These are phyloP conservation scores for Sporothrix sp. DNA, from an alignment of 2,329 filamentous ascomycete genomes.

Conservation along the genomic window DNA sequence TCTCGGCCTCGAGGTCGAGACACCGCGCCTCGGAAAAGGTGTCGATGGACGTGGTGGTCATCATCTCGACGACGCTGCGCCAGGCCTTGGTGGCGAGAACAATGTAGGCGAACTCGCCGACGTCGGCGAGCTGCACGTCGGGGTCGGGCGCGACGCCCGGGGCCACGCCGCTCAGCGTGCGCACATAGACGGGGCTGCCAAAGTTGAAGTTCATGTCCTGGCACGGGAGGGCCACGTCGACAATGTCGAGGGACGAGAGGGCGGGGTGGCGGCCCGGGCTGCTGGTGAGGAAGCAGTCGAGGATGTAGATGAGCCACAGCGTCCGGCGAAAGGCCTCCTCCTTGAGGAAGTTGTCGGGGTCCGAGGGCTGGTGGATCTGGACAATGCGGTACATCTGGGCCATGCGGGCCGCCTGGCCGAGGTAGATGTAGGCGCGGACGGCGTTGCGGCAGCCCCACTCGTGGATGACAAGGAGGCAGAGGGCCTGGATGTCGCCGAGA, in stretches of 20 bases:
- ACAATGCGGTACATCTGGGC: conserved; percentile 54
- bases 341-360: conserved; percentile 50
- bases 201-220: conserved; percentile 55
- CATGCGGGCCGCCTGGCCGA: conserved; percentile 54
- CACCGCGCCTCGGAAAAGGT: conserved; percentile 47
- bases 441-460: conserved; percentile 54
- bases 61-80: conserved; percentile 53
- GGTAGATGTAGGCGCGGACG: conserved; percentile 52
- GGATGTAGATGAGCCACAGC: conserved; percentile 52
- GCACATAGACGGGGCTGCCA: conserved; percentile 48
- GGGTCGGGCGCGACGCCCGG: conserved; percentile 31
- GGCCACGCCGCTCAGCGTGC: conserved; percentile 39
- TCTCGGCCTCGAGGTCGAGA: conserved; percentile 40
- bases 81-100: conserved; percentile 51
- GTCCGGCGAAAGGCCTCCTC: conserved; percentile 53
- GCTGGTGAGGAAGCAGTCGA: conserved; percentile 53
- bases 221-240: conserved; percentile 48
- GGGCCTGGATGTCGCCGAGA: conserved; percentile 50
- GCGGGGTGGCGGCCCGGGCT: conserved; percentile 51
- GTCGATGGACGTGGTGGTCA: conserved; percentile 42
- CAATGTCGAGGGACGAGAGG: conserved; percentile 43
- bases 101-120: conserved; percentile 53
- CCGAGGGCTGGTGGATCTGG: conserved; percentile 39
- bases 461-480: conserved; percentile 52
- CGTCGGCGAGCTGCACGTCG: conserved; percentile 34